Evolutionary conservation across 2,329 filamentous ascomycete genomes (phyloP), one percentile per base, ranked within the genome.

Genomic region (Diaporthe caulivora): DNA sequence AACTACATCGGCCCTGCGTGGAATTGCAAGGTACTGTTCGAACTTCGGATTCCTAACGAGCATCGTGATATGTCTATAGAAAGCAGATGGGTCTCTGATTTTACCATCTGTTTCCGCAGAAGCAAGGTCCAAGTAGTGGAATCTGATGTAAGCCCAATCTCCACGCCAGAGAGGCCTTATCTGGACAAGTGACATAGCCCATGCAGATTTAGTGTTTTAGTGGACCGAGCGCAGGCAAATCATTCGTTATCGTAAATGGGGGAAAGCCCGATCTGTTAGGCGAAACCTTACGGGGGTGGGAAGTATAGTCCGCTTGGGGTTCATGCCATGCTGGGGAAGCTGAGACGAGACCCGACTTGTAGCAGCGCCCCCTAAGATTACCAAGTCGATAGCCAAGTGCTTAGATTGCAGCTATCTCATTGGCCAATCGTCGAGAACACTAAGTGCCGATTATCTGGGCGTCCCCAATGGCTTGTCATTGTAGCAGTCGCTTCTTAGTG

Each of bases 181-280:
- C 62, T 17, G n/a, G 26, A 31, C 29, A 37, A 51, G 29, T 37
- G 44, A 26, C 13, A 40, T 57, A n/a, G 11, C 29, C 26, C 1
- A 40, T 6, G 21, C 21, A 21, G 3, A 57, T 37, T 57, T 57
- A 57, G 21, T 24, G 10, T 57, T 57, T 8, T 11, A 37, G 54
- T 40, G 31, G 18, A 40, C 31, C 31, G 8, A 57, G 6, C 17
- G 6, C 18, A 5, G 68, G 17, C 24, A 53, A 0, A 44, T 31
- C 15, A 9, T 37, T 24, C 18, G 40, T 47, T 60, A 62, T 62
- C 68, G 68, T 62, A 62, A 71, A 71, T 71, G 68, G 68, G 68
- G 68, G 53, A 70, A 21, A 2, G 37, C 8, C 8, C 8, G 15
- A 10, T 13, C 0, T 65, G 44, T 44, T 29, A 51, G 44, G 62